Evolutionary conservation across 495 filamentous ascomycete genomes (phyloP).

Genomic region (Peziza echinospora): DNA sequence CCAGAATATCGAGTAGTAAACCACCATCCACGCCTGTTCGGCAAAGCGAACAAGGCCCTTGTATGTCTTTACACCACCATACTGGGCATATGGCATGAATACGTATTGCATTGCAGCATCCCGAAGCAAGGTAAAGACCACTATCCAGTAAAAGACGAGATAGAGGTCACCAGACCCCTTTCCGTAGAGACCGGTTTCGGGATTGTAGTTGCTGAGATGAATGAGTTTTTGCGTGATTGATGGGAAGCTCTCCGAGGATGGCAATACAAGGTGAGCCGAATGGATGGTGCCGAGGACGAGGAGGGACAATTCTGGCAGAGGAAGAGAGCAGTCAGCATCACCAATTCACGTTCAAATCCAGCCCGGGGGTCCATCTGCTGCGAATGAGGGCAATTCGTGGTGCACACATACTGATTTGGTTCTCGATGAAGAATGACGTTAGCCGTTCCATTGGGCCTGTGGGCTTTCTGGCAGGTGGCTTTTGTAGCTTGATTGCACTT

Average conservation of each 20-base stretch:
- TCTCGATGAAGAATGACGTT: neutral
- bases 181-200: slow-evolving; percentile 40
- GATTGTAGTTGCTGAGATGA: slow-evolving; percentile 60
- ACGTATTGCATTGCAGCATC: slow-evolving; percentile 74
- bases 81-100: slow-evolving; percentile 49
- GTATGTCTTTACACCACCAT: slow-evolving; percentile 42
- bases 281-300: neutral
- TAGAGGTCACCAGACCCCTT: slow-evolving; percentile 60
- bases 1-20: slow-evolving; percentile 67
- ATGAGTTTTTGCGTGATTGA: slow-evolving; percentile 28
- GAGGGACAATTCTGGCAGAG: neutral
- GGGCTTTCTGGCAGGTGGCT: neutral
- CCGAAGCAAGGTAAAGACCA: slow-evolving; percentile 68
- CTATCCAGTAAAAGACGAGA: slow-evolving; percentile 56
- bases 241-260: neutral
- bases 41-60: slow-evolving; percentile 65
- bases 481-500: neutral
- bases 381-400: no score
- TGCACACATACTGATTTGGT: neutral
- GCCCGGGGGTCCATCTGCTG: no score
- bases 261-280: neutral
- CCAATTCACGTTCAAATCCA: no score
- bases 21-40: slow-evolving; percentile 75
- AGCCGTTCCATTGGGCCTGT: neutral
- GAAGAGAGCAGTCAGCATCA: neutral